Evolutionary conservation across 1,284 basidiomycete genomes (phyloP), one percentile per base, ranked within the genome.

Genomic region (Melampsora americana): DNA sequence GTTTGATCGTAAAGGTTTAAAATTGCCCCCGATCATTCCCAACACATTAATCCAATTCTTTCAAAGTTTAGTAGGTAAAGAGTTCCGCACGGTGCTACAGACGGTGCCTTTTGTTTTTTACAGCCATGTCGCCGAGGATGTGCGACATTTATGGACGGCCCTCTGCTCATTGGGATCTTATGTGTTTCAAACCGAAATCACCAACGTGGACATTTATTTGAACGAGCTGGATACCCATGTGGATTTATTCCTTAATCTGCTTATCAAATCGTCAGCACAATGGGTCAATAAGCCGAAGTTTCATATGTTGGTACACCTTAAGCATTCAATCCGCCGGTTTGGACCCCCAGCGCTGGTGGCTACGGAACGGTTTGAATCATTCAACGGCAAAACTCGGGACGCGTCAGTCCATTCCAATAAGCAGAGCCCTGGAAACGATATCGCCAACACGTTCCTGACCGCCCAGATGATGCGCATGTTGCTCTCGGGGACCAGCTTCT

Each of bases 261-360:
- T 82, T 0, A 81, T 80, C 0, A 69, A 44, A 0, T 83, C 81
- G 81, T 82, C 81, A 1, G 68, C 70, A 5, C 79, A 76, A 0
- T 84, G 84, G 84, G 83, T 84, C 73, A 84, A 85, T 72, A 85
- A 85, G 73, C 82, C 83, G 0, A 85, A 85, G 69, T 85, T 82
- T 56, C 80, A 81, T 56, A 71, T 81, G 14, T 11, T 82, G 2
- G 46, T 78, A 0, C 81, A 82, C 26, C 69, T 82, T 12, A 50
- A 72, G 7, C 44, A 69, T 1, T 78, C 81, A 30, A 69, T 81
- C 14, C 5, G 3, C 2, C 20, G 20, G 1, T 69, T 59, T 69
- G 68, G 68, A 0, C 68, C 53, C 26, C 48, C 68, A 7, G 28
- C 50, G 5, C 28, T 59, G 4, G 53, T 69, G 32, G 0, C 68